These are phyloP conservation scores for Lepidium campestre DNA, from an alignment of 441 rosid species.

Conservation along the genomic window DNA sequence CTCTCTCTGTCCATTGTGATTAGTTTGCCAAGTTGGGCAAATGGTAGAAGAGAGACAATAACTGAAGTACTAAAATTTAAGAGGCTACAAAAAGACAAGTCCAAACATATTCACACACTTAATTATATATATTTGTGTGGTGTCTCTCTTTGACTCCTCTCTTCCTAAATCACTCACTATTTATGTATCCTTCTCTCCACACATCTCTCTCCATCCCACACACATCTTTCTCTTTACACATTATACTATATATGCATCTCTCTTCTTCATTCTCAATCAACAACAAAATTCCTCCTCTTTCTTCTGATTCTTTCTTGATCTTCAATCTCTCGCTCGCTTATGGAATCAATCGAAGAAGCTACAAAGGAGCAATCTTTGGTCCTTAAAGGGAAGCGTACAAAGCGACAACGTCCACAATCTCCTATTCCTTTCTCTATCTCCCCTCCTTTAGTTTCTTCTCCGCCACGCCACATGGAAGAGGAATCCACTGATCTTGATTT, in stretches of 20 bases:
- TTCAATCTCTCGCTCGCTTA: constrained; percentile 8
- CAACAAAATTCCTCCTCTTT: constrained; percentile 5
- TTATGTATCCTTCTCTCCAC: constrained; percentile 17
- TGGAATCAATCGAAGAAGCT: constrained; percentile 49
- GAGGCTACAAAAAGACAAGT: constrained; percentile 25
- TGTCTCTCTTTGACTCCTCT: constrained; percentile 36
- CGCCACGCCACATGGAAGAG: background rate
- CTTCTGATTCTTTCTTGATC: background rate
- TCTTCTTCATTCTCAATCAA: constrained; percentile 1
- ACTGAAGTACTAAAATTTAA: constrained; percentile 25
- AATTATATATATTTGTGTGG: constrained; percentile 22
- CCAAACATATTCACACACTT: constrained; percentile 33
- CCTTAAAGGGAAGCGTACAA: constrained; percentile 74
- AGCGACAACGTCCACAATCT: constrained; percentile 62
- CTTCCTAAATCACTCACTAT: constrained; percentile 44
- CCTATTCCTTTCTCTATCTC: constrained; percentile 46
- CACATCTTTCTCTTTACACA: constrained; percentile 21
- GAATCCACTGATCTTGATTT: constrained; percentile 22
- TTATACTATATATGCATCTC: constrained; percentile 17
- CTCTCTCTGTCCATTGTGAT: constrained; percentile 19
- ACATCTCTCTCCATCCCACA: constrained; percentile 31
- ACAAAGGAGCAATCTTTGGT: constrained; percentile 33
- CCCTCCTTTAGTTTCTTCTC: constrained; percentile 15
- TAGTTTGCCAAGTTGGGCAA: constrained; percentile 30
- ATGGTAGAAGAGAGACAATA: constrained; percentile 28